Percentiles rank a stretch among this genome's conserved stretches.
Conservation (phyloP, 805 yeast genomes). For the Schizosaccharomyces cryophilus region DNA sequence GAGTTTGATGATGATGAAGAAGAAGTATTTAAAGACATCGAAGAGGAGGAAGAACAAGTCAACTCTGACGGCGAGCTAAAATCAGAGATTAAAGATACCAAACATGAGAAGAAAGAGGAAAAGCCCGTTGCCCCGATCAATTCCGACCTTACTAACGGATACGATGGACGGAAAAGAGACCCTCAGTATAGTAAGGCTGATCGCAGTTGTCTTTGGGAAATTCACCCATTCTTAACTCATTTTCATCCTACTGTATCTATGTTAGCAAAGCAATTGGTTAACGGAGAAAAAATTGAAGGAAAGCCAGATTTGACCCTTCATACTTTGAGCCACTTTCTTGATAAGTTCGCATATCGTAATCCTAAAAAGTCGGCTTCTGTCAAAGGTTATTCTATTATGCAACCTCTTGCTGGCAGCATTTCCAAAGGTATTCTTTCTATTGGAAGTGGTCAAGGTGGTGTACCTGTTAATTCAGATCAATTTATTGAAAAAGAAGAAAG, state of each 20-base stretch:
- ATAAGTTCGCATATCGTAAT: slow-evolving; percentile 82
- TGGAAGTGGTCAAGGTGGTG: slow-evolving; percentile 23
- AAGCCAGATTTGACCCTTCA: slow-evolving; percentile 83
- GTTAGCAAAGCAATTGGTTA: slow-evolving; percentile 44
- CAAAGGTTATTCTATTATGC: slow-evolving; percentile 91
- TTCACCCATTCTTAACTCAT: slow-evolving; percentile 45
- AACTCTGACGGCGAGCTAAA: slow-evolving; percentile 7
- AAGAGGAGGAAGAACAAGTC: slow-evolving; percentile 11
- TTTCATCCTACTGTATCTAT: slow-evolving; percentile 79
- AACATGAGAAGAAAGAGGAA: neutral
- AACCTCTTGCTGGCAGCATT: slow-evolving; percentile 49
- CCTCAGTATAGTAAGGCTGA: slow-evolving; percentile 81
- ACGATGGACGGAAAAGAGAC: slow-evolving; percentile 76
- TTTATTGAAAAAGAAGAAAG: slow-evolving; percentile 29
- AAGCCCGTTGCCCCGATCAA: neutral
- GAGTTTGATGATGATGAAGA: slow-evolving; percentile 18
- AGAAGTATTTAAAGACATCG: slow-evolving; percentile 15
- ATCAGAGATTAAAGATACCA: slow-evolving; percentile 5
- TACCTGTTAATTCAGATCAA: slow-evolving; percentile 64
- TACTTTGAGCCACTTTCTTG: slow-evolving; percentile 73
- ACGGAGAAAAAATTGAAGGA: slow-evolving; percentile 18
- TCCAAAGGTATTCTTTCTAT: slow-evolving; percentile 9
- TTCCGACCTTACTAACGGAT: slow-evolving; percentile 12
- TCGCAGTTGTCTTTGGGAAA: slow-evolving; percentile 67
- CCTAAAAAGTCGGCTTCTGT: slow-evolving; percentile 50